Evolutionary conservation across 1,284 basidiomycete species (phyloP), one percentile per base, ranked within the genome.

Genomic region (Boletus hoseneyae): DNA sequence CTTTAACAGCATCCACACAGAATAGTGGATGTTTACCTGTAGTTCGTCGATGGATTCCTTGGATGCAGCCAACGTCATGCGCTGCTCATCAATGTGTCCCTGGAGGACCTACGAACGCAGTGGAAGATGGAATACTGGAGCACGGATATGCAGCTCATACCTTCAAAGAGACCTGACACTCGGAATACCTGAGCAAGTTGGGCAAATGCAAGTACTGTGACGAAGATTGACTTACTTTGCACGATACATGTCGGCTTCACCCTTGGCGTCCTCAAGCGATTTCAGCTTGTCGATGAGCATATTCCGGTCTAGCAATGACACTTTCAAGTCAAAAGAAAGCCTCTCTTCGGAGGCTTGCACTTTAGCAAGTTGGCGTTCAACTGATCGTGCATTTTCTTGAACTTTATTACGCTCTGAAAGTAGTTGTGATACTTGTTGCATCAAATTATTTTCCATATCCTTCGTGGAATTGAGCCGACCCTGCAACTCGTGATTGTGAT

Each of bases 61-160:
- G 15, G 76, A 72, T 16, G 80, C 61, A 33, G 73, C 69, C 40
- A 81, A 59, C 7, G 76, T 77, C 11, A 78, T 65, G 0, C 72
- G 62, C 55, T 83, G 81, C 13, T 81, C 75, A 13, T 83, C 80
- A 48, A 78, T 78, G 15, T 79, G 73, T 49, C 83, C 80, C 60
- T 83, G 79, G 7, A 84, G 66, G 21, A 73, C 64, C 76, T 82
- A 56, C n/a, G 18, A 40, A 21, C n/a, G n/a, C 29, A 11, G 7
- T 55, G 30, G 21, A 13, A 46, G 49, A 21, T 38, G 42, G 46
- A 18, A 19, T 25, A 2, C 33, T 2, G 15, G 9, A 21, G 19
- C 6, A 38, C 25, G n/a, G 12, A 38, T 12, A 32, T 3, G 11
- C 15, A 34, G 42, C 8, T n/a, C 56, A 4, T 51, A 65, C 69